A percentile compares a stretch with the other conserved stretches of the same genome.
These are phyloP conservation scores for Salvia rosmarinus DNA, from an alignment of 257 asterid species.

Conservation along the genomic window DNA sequence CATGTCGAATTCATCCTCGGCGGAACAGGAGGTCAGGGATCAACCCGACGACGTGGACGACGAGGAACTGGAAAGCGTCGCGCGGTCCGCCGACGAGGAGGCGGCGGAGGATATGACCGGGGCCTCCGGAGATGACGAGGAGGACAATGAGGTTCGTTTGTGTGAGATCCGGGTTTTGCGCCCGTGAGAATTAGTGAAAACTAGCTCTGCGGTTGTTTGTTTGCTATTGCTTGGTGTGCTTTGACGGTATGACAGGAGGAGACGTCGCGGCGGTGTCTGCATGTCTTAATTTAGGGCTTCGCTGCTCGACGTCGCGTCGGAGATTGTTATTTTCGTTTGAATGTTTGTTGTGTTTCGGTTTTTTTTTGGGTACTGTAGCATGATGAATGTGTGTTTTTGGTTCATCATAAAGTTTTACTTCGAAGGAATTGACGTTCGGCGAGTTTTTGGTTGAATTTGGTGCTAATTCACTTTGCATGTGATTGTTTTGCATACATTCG, in stretches of 20 bases:
- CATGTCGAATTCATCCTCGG: constrained; percentile 53
- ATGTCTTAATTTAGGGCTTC: constrained; percentile 20
- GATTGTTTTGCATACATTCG: background rate
- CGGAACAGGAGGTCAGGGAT: constrained; percentile 54
- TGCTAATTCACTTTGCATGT: constrained; percentile 17
- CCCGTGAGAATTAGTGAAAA: constrained; percentile 15
- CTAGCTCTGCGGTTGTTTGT: background rate
- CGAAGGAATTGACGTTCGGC: constrained; percentile 2
- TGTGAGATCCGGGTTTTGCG: constrained; percentile 31
- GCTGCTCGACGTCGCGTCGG: constrained; percentile 6
- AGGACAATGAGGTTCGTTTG: constrained; percentile 59
- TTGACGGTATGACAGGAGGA: constrained; percentile 21
- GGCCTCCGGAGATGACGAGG: constrained; percentile 43
- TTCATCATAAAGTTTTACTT: background rate
- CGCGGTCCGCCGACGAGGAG: constrained; percentile 57
- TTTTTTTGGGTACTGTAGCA: background rate
- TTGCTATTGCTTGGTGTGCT: constrained; percentile 11
- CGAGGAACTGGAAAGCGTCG: constrained; percentile 82
- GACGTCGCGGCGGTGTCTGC: constrained; percentile 23
- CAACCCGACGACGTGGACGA: constrained; percentile 65
- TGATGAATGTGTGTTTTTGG: constrained; percentile 9
- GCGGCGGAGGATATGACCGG: constrained; percentile 29
- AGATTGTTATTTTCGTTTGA: background rate
- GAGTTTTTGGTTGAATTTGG: background rate
- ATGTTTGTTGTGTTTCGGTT: background rate